These are phyloP conservation scores for Tuber aestivum DNA, from an alignment of 495 filamentous ascomycete genomes.

Conservation along the genomic window DNA sequence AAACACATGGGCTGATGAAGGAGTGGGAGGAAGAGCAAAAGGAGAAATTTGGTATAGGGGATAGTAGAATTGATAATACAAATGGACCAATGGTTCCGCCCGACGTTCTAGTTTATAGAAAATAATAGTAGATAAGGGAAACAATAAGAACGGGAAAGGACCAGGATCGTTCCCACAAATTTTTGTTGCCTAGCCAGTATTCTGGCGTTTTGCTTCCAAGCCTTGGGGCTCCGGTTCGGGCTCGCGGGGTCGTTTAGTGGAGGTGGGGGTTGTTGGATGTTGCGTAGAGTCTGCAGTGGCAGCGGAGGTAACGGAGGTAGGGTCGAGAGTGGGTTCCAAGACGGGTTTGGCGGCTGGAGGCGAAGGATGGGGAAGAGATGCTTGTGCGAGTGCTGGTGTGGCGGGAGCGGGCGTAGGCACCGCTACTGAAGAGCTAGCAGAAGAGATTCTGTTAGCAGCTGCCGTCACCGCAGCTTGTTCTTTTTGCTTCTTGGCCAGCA, in stretches of 20 bases:
- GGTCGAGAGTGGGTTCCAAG: neutral
- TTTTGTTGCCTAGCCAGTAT: neutral
- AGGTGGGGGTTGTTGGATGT: neutral
- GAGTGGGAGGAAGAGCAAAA: neutral
- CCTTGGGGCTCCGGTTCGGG: neutral
- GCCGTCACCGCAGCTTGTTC: neutral
- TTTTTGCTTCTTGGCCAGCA: neutral
- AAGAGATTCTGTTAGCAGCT: neutral
- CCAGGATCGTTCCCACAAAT: neutral
- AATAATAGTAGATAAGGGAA: neutral
- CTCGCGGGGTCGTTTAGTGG: neutral
- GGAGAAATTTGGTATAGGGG: neutral
- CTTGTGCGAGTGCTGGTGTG: neutral
- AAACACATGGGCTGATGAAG: neutral
- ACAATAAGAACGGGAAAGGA: neutral
- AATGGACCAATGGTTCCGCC: neutral
- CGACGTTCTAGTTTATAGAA: neutral
- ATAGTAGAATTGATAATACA: neutral
- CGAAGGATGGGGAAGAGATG: neutral
- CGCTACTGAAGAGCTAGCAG: neutral
- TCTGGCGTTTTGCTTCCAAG: constrained; percentile 1
- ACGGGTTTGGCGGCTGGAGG: neutral
- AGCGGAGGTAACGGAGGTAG: neutral
- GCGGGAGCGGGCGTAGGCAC: neutral
- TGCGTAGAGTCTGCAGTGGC: neutral